These are phyloP conservation scores for Neurospora hispaniola DNA, from an alignment of 495 filamentous ascomycete species.

Conservation along the genomic window DNA sequence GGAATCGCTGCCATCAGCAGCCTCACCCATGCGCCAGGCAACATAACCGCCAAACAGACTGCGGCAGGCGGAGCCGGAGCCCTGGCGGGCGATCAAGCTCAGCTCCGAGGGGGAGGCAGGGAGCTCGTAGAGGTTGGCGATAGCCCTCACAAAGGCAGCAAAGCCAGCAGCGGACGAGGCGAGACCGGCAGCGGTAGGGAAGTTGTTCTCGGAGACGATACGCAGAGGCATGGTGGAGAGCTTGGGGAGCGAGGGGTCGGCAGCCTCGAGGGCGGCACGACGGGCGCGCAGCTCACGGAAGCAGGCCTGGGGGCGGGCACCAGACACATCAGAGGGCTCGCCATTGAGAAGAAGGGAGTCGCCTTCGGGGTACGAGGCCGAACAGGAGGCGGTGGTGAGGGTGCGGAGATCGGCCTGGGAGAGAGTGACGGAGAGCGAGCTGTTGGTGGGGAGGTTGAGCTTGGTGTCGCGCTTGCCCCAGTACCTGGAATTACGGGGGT, in stretches of 20 bases:
- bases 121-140: slow-evolving; percentile 84
- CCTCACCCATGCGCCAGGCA: slow-evolving; percentile 71
- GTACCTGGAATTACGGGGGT: slow-evolving; percentile 49
- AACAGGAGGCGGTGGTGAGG: slow-evolving; percentile 92
- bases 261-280: slow-evolving; percentile 60
- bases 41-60: slow-evolving; percentile 91
- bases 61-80: slow-evolving; percentile 87
- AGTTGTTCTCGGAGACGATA: slow-evolving; percentile 92
- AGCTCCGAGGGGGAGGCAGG: slow-evolving; percentile 68
- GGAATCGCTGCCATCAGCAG: slow-evolving; percentile 69
- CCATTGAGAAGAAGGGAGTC: slow-evolving; percentile 82
- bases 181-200: slow-evolving; percentile 95
- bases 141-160: slow-evolving; percentile 83
- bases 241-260: slow-evolving; percentile 61
- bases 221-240: slow-evolving; percentile 64
- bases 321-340: slow-evolving; percentile 69
- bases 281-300: slow-evolving; percentile 73
- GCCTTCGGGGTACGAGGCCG: slow-evolving; percentile 51
- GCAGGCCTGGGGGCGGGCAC: slow-evolving; percentile 82
- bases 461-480: slow-evolving; percentile 93
- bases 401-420: slow-evolving; percentile 89
- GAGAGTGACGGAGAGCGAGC: slow-evolving; percentile 89
- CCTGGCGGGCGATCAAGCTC: slow-evolving; percentile 84
- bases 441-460: slow-evolving; percentile 95
- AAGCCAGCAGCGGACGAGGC: slow-evolving; percentile 90